Evolutionary conservation across 306 rosid genomes (phyloP).

Genomic region (Cajanus cajan): DNA sequence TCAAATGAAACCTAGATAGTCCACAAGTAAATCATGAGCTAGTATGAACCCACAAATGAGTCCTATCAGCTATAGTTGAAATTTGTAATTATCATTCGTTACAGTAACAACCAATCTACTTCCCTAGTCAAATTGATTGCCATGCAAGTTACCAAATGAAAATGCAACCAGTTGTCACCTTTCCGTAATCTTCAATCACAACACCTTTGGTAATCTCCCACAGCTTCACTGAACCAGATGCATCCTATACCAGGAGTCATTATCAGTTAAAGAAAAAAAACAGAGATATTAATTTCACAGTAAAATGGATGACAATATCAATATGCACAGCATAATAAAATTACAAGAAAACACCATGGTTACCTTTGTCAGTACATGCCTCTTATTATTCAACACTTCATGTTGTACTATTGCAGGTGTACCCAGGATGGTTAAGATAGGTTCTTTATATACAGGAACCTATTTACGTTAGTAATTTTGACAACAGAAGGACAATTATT

Average conservation of each 20-base stretch:
- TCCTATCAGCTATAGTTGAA: constrained; percentile 24
- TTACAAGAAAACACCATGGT: constrained; percentile 23
- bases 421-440: constrained; percentile 69
- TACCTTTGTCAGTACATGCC: constrained; percentile 98
- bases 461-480: constrained; percentile 32
- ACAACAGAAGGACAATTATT: constrained; percentile 27
- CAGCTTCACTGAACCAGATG: constrained; percentile 90
- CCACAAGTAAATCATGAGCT: constrained; percentile 33
- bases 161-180: constrained; percentile 53
- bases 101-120: background rate
- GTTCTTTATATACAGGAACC: constrained; percentile 94
- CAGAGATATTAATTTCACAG: background rate
- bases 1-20: constrained; percentile 77
- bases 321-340: constrained; percentile 13
- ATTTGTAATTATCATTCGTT: constrained; percentile 24
- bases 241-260: constrained; percentile 56
- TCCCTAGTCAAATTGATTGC: constrained; percentile 18
- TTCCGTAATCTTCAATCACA: constrained; percentile 87
- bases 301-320: constrained; percentile 14
- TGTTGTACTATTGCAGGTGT: constrained; percentile 90
- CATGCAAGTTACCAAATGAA: constrained; percentile 27
- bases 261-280: constrained; percentile 31
- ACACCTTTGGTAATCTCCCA: constrained; percentile 96
- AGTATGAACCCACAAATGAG: constrained; percentile 20
- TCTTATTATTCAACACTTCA: constrained; percentile 89